Evolutionary conservation across 805 yeast genomes (phyloP).

Genomic region (Zygotorulaspora florentina): DNA sequence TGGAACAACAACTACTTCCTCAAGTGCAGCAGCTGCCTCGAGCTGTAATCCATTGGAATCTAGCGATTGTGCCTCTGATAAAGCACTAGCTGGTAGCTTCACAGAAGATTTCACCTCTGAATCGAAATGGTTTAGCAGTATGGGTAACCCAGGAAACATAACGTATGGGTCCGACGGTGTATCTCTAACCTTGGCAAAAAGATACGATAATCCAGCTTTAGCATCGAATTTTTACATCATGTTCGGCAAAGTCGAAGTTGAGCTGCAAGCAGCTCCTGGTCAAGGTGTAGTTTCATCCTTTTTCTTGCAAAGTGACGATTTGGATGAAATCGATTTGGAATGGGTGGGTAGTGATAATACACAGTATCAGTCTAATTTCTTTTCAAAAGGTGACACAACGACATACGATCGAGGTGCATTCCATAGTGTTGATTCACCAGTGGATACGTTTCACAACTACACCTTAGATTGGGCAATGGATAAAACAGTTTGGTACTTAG

Average conservation of each 20-base stretch:
- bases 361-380: slow-evolving; percentile 74
- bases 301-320: slow-evolving; percentile 75
- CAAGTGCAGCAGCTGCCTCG: slow-evolving; percentile 11
- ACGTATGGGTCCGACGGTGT: slow-evolving; percentile 57
- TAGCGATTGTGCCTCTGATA: slow-evolving; percentile 43
- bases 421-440: slow-evolving; percentile 55
- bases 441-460: slow-evolving; percentile 63
- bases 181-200: slow-evolving; percentile 51
- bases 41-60: slow-evolving; percentile 45
- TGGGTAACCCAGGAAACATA: slow-evolving; percentile 41
- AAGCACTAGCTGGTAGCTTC: slow-evolving; percentile 59
- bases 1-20: slow-evolving; percentile 2
- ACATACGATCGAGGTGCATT: slow-evolving; percentile 78
- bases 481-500: slow-evolving; percentile 62
- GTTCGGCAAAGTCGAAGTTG: slow-evolving; percentile 81
- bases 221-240: slow-evolving; percentile 77
- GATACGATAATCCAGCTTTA: slow-evolving; percentile 74
- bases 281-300: slow-evolving; percentile 76
- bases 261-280: slow-evolving; percentile 69
- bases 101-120: slow-evolving; percentile 48
- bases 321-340: slow-evolving; percentile 87
- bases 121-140: slow-evolving; percentile 41
- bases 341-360: slow-evolving; percentile 78
- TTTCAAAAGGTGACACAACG: slow-evolving; percentile 73
- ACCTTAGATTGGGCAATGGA: slow-evolving; percentile 80